Conservation (phyloP, 2,329 filamentous ascomycete species). For the Neurospora crassa region DNA sequence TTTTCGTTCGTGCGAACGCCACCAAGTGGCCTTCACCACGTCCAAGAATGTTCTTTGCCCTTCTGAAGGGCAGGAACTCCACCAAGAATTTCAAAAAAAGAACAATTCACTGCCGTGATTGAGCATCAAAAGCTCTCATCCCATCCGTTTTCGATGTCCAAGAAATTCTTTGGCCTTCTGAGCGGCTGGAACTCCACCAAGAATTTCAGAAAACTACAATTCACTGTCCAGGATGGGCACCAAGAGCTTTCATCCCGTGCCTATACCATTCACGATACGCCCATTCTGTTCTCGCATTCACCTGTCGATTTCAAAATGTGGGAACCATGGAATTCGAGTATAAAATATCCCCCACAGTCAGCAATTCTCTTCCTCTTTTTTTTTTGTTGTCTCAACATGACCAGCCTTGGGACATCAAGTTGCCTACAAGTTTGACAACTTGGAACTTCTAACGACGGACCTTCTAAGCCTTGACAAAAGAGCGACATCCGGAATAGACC, state of each 20-base stretch:
- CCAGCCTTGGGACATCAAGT: not conserved
- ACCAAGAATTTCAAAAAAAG: not conserved
- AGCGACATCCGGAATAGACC: not conserved
- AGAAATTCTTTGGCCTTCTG: not conserved
- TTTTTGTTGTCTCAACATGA: too few species aligned
- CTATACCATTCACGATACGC: not conserved
- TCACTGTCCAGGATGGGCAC: not conserved
- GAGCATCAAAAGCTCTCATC: not conserved
- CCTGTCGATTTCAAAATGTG: not conserved
- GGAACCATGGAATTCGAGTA: not conserved
- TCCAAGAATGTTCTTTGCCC: not conserved
- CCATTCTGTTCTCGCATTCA: not conserved
- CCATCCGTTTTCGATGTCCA: not conserved
- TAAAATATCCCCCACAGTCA: not conserved
- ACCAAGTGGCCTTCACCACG: not conserved
- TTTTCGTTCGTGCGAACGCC: not conserved
- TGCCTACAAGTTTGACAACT: not conserved
- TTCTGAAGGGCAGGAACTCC: not conserved
- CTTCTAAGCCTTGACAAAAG: not conserved
- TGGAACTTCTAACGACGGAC: rapidly evolving
- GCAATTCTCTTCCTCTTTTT: not conserved
- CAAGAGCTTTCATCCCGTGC: not conserved
- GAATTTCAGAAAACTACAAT: not conserved
- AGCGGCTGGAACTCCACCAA: not conserved
- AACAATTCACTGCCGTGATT: not conserved